Percentiles rank a stretch among this genome's conserved stretches.
phyloP scores from a whole-genome alignment of 768 basidiomycete genomes.

The Amanita polypyramis region DNA sequence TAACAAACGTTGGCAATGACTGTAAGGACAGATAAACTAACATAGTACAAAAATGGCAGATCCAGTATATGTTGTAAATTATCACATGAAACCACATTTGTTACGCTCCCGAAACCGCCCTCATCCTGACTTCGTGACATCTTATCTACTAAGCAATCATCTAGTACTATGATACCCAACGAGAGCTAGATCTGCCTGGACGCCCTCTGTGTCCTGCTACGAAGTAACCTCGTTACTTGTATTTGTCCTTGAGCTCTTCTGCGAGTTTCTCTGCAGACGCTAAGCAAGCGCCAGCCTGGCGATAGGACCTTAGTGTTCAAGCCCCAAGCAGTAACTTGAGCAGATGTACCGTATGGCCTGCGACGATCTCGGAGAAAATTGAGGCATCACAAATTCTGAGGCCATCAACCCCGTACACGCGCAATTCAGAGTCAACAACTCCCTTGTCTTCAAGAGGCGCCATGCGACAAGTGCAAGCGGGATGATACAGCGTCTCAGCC shows the following conservation, averaged over 20 bases:
- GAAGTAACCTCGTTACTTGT: neutral
- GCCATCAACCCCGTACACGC: slow-evolving; percentile 33
- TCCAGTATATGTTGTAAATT: slow-evolving; percentile 3
- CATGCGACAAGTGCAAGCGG: slow-evolving; percentile 35
- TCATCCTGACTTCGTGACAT: neutral
- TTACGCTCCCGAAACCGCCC: neutral
- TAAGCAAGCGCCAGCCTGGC: slow-evolving; percentile 21
- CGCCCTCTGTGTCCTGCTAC: no score
- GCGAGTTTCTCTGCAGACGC: slow-evolving; percentile 23
- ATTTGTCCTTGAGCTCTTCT: slow-evolving; percentile 20
- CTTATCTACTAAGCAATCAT: neutral
- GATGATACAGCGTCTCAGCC: slow-evolving; percentile 37
- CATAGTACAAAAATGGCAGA: neutral
- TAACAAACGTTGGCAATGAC: no score
- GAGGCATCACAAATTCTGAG: slow-evolving; percentile 33
- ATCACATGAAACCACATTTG: neutral
- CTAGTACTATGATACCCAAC: neutral
- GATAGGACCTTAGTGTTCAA: neutral
- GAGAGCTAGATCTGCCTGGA: no score
- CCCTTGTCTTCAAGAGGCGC: slow-evolving; percentile 27
- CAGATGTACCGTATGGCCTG: slow-evolving; percentile 27
- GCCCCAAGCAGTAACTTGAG: neutral
- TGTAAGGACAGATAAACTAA: neutral
- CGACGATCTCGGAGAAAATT: slow-evolving; percentile 28
- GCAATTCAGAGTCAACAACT: slow-evolving; percentile 32